phyloP scores from a whole-genome alignment of 2,329 filamentous ascomycete genomes.

The Phyllosticta ampelicida region DNA sequence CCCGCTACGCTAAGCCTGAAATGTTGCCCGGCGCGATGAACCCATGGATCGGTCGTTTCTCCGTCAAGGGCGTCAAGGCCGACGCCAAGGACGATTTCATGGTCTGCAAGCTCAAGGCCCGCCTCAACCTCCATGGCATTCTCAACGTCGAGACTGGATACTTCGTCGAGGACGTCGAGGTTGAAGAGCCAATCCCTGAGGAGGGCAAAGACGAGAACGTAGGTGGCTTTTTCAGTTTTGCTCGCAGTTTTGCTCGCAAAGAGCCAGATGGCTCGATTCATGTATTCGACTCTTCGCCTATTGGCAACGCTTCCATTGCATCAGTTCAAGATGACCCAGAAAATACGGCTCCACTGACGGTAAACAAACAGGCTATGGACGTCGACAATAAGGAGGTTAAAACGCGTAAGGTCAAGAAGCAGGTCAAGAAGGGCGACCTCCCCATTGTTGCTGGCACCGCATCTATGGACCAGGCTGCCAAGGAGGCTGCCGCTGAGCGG shows the following conservation, averaged over 20 bases:
- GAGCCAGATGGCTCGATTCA: neutral
- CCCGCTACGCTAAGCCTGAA: slow-evolving; percentile 81
- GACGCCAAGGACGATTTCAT: slow-evolving; percentile 94
- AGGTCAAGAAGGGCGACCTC: slow-evolving; percentile 93
- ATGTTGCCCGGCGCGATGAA: slow-evolving; percentile 78
- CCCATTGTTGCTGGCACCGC: slow-evolving; percentile 75
- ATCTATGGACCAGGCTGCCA: slow-evolving; percentile 59
- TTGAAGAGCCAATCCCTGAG: slow-evolving; percentile 81
- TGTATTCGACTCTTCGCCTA: neutral
- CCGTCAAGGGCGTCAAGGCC: slow-evolving; percentile 93
- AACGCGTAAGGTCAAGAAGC: slow-evolving; percentile 98
- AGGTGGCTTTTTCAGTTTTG: neutral
- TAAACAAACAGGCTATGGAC: slow-evolving; percentile 25
- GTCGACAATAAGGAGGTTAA: slow-evolving; percentile 47
- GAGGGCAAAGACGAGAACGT: slow-evolving; percentile 45
- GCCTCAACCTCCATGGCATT: slow-evolving; percentile 91
- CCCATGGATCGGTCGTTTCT: slow-evolving; percentile 95
- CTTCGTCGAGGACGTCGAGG: slow-evolving; percentile 94
- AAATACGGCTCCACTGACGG: neutral
- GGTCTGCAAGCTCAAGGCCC: slow-evolving; percentile 99
- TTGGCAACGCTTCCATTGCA: neutral
- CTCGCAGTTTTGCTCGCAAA: neutral
- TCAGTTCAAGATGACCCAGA: neutral
- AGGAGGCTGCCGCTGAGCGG: slow-evolving; percentile 62
- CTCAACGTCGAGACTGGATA: slow-evolving; percentile 95